These are phyloP conservation scores for Ceratopteris richardii DNA, from an alignment of 75 land plant genomes.

Conservation along the genomic window DNA sequence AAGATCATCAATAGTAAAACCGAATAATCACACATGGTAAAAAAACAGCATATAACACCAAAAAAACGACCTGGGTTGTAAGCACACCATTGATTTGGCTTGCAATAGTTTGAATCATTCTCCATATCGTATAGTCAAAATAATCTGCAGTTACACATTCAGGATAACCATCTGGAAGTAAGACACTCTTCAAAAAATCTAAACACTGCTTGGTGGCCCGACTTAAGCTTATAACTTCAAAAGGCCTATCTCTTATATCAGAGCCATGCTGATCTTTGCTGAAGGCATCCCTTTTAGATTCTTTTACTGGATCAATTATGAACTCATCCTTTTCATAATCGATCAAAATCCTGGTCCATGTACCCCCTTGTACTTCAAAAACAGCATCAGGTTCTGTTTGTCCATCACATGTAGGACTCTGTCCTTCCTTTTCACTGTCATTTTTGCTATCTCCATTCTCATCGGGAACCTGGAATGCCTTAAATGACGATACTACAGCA, in stretches of 20 bases:
- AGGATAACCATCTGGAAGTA: conserved; percentile 90
- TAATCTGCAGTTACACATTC: conserved; percentile 83
- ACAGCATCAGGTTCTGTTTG: conserved; percentile 20
- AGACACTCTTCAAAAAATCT: conserved; percentile 34
- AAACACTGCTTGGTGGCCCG: conserved; percentile 13
- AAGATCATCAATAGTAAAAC: background rate
- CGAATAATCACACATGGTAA: background rate
- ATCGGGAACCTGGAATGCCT: too few species aligned
- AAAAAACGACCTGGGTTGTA: conserved; percentile 74
- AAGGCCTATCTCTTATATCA: background rate
- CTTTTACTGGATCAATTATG: conserved; percentile 18
- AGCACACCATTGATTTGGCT: conserved; percentile 92
- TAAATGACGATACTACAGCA: background rate
- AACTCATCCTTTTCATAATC: conserved; percentile 48
- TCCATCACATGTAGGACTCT: conserved; percentile 48
- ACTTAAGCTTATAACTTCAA: conserved; percentile 4
- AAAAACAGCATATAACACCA: background rate
- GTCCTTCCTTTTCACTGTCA: background rate
- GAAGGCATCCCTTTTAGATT: conserved; percentile 17
- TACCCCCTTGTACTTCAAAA: conserved; percentile 73
- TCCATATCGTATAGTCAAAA: conserved; percentile 87
- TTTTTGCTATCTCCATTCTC: too few species aligned
- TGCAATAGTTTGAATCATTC: conserved; percentile 81
- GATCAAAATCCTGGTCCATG: conserved; percentile 38
- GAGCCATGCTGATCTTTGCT: conserved; percentile 2